Conservation (phyloP, 2,329 filamentous ascomycete genomes). For the Exutisphaerella laricina region DNA sequence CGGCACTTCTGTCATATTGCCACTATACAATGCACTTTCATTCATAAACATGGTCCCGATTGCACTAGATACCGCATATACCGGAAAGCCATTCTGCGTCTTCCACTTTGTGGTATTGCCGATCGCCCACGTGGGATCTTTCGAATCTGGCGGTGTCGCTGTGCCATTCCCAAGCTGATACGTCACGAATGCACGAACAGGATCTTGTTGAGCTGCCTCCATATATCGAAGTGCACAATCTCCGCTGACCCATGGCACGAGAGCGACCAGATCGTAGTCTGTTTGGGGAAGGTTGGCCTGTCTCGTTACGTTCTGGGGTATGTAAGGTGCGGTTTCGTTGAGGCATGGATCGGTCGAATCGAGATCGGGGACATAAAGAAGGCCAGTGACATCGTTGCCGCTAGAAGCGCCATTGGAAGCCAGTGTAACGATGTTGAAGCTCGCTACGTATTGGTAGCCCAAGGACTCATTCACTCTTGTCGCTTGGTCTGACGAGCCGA, state of each 20-base stretch:
- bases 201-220: constrained; percentile 53
- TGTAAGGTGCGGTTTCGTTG: constrained; percentile 55
- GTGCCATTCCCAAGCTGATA: constrained; percentile 46
- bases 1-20: constrained; percentile 55
- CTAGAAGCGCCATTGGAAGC: constrained; percentile 60
- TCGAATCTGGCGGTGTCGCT: constrained; percentile 58
- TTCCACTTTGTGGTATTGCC: constrained; percentile 68
- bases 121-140: constrained; percentile 64
- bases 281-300: constrained; percentile 58
- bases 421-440: constrained; percentile 65
- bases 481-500: constrained; percentile 13
- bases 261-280: constrained; percentile 69
- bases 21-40: constrained; percentile 70
- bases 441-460: constrained; percentile 35
- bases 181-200: constrained; percentile 52
- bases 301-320: constrained; percentile 71
- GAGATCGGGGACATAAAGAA: constrained; percentile 80
- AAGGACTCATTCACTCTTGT: constrained; percentile 20
- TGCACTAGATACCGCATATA: constrained; percentile 71
- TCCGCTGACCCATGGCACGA: constrained; percentile 78
- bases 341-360: constrained; percentile 54
- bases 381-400: constrained; percentile 63
- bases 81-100: constrained; percentile 63
- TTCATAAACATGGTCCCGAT: constrained; percentile 64
- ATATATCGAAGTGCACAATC: constrained; percentile 72